These are phyloP conservation scores for Tillandsia fasciculata DNA, from an alignment of 176 grass and related monocot genomes.

Conservation along the genomic window DNA sequence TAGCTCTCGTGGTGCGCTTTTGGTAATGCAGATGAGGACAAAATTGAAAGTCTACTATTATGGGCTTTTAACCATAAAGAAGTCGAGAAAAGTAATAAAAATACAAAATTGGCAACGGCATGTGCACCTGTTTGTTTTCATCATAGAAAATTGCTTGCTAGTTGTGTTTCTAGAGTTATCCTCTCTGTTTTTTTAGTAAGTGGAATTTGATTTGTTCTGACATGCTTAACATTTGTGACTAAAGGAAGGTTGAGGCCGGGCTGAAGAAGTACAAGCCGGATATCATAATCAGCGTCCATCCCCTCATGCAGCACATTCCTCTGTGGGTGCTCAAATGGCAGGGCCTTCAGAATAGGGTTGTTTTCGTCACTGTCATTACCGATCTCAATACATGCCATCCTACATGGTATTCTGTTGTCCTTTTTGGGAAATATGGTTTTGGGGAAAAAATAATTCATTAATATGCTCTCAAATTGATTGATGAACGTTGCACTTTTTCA, in stretches of 20 bases:
- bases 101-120: too few relatives aligned
- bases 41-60: too few relatives aligned
- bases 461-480: constrained; percentile 7
- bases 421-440: not conserved
- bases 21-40: not conserved
- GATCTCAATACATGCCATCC: constrained; percentile 97
- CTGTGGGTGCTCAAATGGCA: constrained; percentile 99
- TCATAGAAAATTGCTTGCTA: not conserved
- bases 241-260: constrained; percentile 97
- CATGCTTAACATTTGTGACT: constrained; percentile 21
- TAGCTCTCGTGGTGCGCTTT: not conserved
- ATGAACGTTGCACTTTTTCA: constrained; percentile 18
- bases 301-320: constrained; percentile 99
- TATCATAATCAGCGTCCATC: constrained; percentile 99
- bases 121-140: not conserved
- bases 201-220: not conserved
- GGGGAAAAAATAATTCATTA: not conserved
- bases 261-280: constrained; percentile 99
- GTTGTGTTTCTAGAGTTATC: not conserved
- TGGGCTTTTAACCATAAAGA: too few relatives aligned
- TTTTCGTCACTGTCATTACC: constrained; percentile 88
- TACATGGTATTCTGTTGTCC: constrained; percentile 44
- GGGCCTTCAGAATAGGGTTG: constrained; percentile 74
- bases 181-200: not conserved
- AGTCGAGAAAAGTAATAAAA: too few relatives aligned